Evolutionary conservation across 2,329 filamentous ascomycete species (phyloP), one percentile per base, ranked within the genome.

Genomic region (Penicillium rolfsii): DNA sequence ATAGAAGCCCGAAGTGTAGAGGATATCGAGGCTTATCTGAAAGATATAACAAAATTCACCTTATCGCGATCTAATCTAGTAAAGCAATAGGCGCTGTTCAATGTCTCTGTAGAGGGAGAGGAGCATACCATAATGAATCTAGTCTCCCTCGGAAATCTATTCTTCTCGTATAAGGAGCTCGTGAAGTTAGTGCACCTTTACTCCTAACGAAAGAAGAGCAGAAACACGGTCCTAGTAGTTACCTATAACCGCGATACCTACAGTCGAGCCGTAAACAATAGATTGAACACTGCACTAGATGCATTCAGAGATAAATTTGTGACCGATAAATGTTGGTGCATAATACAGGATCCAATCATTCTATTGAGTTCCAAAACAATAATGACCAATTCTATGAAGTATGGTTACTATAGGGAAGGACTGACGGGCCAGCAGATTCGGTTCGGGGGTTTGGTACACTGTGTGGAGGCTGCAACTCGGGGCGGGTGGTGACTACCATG

Each of bases 261-360:
- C 40, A 33, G 45, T 1, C 53, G 57, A 41, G 74, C 74, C 8
- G 36, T 41, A 1, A 66, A 72, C 9, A 71, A 69, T 0, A 76
- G 77, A 0, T 60, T 73, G 5, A 55, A 77, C 2, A 59, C 65
- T 0, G 54, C 52, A 6, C 43, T 82, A 1, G 67, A 77, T 12
- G 36, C 12, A 0, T 81, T 81, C 53, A 80, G 80, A 0, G 77
- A 69, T 0, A 66, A 71, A 24, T 54, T 81, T 4, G 67, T 82
- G 12, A 81, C 76, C 0, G 80, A 83, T 61, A 81, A 79, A 0
- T 82, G 80, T 56, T 82, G 80, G 80, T 82, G 80, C 61, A 80
- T 82, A 76, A 74, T 82, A 14, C 57, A 59, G 0, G 77, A 81
- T 45, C 78, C 80, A 0, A 65, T 78, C 0, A 76, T 82, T 8